Percentiles rank a stretch among this genome's conserved stretches.
Evolutionary conservation across 2,329 filamentous ascomycete species (phyloP).

Genomic region (Westerdykella aurantiaca): DNA sequence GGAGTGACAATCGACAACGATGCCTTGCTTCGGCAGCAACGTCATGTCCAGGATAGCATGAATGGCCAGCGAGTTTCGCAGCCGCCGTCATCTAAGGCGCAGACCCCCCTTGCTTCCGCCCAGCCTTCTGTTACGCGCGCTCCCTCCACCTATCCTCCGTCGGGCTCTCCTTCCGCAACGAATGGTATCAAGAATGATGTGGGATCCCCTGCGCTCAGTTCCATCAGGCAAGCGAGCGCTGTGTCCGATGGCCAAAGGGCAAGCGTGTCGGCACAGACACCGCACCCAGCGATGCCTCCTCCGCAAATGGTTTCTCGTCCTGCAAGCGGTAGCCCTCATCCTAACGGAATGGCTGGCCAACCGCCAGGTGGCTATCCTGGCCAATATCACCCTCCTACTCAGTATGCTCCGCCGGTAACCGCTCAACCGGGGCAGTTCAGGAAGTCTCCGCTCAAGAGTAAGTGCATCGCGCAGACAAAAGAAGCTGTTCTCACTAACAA

Average conservation of each 20-base stretch:
- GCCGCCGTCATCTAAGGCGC: constrained; percentile 21
- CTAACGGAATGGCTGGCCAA: constrained; percentile 25
- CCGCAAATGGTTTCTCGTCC: constrained; percentile 32
- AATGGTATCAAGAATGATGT: constrained; percentile 38
- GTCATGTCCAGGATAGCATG: constrained; percentile 47
- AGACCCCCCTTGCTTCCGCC: constrained; percentile 22
- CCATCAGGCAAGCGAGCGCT: constrained; percentile 34
- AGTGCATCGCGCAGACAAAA: constrained; percentile 10
- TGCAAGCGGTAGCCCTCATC: constrained; percentile 40
- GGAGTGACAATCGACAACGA: constrained; percentile 52
- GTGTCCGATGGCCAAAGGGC: constrained; percentile 27
- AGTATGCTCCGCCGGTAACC: constrained; percentile 25
- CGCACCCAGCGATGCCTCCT: constrained; percentile 36
- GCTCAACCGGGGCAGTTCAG: constrained; percentile 29
- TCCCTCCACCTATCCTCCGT: constrained; percentile 19
- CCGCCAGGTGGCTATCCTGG: constrained; percentile 18
- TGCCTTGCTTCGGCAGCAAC: constrained; percentile 49
- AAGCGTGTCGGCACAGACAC: constrained; percentile 28
- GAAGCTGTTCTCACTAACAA: constrained; percentile 13
- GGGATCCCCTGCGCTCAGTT: constrained; percentile 41
- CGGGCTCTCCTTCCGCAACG: constrained; percentile 21
- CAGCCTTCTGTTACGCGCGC: constrained; percentile 25
- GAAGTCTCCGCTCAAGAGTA: constrained; percentile 43
- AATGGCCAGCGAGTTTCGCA: constrained; percentile 34
- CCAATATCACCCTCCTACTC: constrained; percentile 28